A percentile compares a stretch with the other conserved stretches of the same genome.
These are phyloP conservation scores for Pseudogymnoascus sp. DNA, from an alignment of 2,329 filamentous ascomycete species.

Conservation along the genomic window DNA sequence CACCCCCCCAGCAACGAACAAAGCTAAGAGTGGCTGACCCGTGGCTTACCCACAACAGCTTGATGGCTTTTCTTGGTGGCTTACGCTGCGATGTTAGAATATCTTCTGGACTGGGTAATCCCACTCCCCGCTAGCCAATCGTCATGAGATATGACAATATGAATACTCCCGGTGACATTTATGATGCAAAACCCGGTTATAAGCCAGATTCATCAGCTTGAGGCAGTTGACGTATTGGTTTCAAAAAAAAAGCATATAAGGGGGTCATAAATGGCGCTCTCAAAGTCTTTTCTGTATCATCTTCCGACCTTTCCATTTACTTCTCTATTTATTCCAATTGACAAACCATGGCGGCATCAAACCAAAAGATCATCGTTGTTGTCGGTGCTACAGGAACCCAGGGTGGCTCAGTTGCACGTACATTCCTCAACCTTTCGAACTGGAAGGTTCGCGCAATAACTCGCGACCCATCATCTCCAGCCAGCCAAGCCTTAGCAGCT, in stretches of 20 bases:
- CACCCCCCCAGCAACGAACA: neutral
- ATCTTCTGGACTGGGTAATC: neutral
- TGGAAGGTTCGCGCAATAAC: constrained; percentile 11
- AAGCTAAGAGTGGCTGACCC: neutral
- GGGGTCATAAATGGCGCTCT: neutral
- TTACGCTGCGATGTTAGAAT: neutral
- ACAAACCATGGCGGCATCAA: constrained; percentile 12
- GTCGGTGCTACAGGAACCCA: constrained; percentile 54
- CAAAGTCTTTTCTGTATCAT: neutral
- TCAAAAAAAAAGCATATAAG: neutral
- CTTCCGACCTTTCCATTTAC: neutral
- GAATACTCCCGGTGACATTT: neutral
- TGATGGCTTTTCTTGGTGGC: neutral
- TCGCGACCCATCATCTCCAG: constrained; percentile 16
- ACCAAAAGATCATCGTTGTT: constrained; percentile 42
- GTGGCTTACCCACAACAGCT: neutral
- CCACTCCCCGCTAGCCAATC: neutral
- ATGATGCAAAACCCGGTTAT: neutral
- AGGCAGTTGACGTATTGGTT: neutral
- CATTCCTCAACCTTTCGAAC: constrained; percentile 7
- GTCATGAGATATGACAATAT: neutral
- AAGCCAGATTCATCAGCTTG: neutral
- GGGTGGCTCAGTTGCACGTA: constrained; percentile 46
- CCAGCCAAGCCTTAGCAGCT: constrained; percentile 14
- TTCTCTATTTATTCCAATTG: neutral